phyloP scores from a whole-genome alignment of 441 rosid species.

The Dalechampia spathulata region DNA sequence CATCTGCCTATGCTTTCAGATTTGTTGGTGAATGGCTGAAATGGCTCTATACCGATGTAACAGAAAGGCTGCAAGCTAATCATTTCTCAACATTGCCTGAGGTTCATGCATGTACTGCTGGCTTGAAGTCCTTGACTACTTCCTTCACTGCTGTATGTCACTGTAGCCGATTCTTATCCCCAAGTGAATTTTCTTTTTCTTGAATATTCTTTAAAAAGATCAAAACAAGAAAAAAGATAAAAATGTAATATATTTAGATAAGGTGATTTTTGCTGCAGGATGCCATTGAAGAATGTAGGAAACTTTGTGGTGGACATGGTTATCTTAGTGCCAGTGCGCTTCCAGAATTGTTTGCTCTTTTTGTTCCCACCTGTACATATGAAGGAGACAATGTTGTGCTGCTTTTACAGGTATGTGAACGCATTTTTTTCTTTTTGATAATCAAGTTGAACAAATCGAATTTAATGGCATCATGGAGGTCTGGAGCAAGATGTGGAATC shows the following conservation, averaged over 20 bases:
- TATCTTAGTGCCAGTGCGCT: constrained; percentile 91
- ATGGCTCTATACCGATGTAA: constrained; percentile 86
- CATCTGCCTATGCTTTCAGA: constrained; percentile 96
- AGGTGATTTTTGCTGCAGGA: constrained; percentile 49
- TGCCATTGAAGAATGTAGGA: constrained; percentile 94
- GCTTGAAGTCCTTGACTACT: constrained; percentile 93
- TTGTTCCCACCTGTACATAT: constrained; percentile 88
- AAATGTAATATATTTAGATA: background rate
- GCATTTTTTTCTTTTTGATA: background rate
- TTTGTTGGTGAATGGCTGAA: constrained; percentile 96
- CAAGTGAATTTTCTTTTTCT: background rate
- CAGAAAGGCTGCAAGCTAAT: constrained; percentile 66
- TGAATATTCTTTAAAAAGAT: no score
- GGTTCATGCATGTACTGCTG: constrained; percentile 98
- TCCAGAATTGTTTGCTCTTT: constrained; percentile 91
- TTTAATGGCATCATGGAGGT: background rate
- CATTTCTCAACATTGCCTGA: constrained; percentile 95
- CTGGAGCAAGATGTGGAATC: background rate
- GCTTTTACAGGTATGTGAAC: constrained; percentile 60
- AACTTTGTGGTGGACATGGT: constrained; percentile 98
- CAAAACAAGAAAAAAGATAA: no score
- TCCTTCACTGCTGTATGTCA: constrained; percentile 76
- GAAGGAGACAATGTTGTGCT: constrained; percentile 96
- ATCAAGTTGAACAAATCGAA: background rate
- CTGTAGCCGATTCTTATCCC: constrained; percentile 9